Evolutionary conservation across 192 early-diverging fungal species (phyloP), one percentile per base, ranked within the genome.

Genomic region (Physocladia obscura): DNA sequence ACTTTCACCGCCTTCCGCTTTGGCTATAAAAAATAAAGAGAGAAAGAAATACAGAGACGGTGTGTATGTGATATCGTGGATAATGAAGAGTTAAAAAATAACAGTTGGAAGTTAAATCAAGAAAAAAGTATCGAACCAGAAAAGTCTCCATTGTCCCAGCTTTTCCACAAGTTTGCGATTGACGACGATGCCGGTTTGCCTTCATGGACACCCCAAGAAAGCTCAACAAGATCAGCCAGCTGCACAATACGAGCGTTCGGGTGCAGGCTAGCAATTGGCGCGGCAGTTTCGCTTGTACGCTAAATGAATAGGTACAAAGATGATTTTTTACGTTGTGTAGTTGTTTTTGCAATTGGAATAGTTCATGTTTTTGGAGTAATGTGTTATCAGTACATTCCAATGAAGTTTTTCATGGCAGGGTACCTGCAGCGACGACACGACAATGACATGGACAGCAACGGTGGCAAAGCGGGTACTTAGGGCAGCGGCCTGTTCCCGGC

Each of bases 151-250:
- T 67, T 55, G 55, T 77, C 75, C 84, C 84, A 85, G 36, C 31
- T 57, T 22, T 60, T 48, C 57, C 79, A 60, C 40, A 85, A 60
- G 4, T 77, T 37, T n/a, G 47, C 31, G 4, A 85, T 37, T 15
- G 49, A 51, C 13, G 72, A 67, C 2, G 59, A 58, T 24, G 56
- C 49, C 26, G 36, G 30, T 17, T 54, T 59, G 1, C 82, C 84
- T 52, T 85, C 84, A 75, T 78, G 81, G 27, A 65, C 79, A n/a
- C 84, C 84, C 84, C 84, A 85, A 13, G 65, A 69, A 19, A 85
- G 84, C 64, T 85, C 84, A 15, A 67, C 70, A 39, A 85, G 65
- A 17, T 84, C 71, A n/a, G 26, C 48, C 11, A 70, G 30, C 47
- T 35, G 4, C 4, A 77, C 34, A 49, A 81, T 75, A 27, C 70